These are phyloP conservation scores for Lepraria neglecta DNA, from an alignment of 495 filamentous ascomycete genomes.

Conservation along the genomic window DNA sequence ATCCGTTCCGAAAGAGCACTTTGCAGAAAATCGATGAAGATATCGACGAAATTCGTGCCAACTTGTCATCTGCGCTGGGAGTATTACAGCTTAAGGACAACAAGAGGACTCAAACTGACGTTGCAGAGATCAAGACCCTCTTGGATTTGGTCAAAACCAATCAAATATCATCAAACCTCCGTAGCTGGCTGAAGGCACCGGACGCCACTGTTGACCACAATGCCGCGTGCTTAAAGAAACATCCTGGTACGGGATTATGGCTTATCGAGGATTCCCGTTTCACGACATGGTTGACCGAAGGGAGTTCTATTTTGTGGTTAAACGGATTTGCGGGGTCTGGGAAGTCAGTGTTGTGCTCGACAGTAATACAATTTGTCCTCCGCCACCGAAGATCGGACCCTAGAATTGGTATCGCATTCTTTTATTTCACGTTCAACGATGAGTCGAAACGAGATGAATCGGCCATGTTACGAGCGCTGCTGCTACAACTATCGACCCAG, in stretches of 20 bases:
- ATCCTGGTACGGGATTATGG: conserved; percentile 33
- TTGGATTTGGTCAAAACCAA: conserved; percentile 22
- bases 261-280: conserved; percentile 31
- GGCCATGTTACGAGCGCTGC: conserved; percentile 37
- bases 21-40: conserved; percentile 34
- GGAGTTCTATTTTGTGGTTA: conserved; percentile 38
- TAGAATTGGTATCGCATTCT: conserved; percentile 34
- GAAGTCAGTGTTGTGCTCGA: conserved; percentile 38
- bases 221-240: conserved; percentile 26
- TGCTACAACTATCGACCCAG: conserved; percentile 35
- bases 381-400: conserved; percentile 19
- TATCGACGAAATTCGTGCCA: conserved; percentile 30
- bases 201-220: conserved; percentile 33
- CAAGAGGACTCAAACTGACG: conserved; percentile 20
- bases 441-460: conserved; percentile 29
- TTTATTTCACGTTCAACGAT: conserved; percentile 39
- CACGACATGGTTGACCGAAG: conserved; percentile 31
- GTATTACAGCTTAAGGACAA: conserved; percentile 30
- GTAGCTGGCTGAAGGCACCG: conserved; percentile 32
- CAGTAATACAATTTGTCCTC: conserved; percentile 30
- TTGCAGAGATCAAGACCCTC: conserved; percentile 24
- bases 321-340: conserved; percentile 40
- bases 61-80: conserved; percentile 31
- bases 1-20: conserved; percentile 35
- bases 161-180: conserved; percentile 29